These are phyloP conservation scores for Mallotus japonicus DNA, from an alignment of 441 rosid species.

Conservation along the genomic window DNA sequence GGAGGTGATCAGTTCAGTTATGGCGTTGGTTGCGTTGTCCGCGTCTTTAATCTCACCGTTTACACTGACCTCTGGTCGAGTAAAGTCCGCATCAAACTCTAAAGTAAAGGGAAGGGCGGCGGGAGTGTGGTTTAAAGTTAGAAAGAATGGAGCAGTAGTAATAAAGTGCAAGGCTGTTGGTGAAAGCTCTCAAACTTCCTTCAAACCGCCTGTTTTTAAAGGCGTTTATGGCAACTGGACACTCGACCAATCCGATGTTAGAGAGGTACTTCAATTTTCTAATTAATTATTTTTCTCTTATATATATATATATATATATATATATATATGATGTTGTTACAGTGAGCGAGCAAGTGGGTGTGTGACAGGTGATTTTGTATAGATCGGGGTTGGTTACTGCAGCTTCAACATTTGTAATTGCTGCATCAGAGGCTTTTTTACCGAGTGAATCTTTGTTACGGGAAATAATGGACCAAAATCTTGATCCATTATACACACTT, in stretches of 20 bases:
- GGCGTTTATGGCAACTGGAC: conserved; percentile 88
- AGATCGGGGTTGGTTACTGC: conserved; percentile 81
- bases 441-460: conserved; percentile 45
- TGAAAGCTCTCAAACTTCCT: conserved; percentile 48
- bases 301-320: too few relatives aligned
- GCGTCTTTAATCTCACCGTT: conserved; percentile 31
- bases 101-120: background rate
- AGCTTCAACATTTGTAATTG: conserved; percentile 71
- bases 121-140: conserved; percentile 3
- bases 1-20: conserved; percentile 13
- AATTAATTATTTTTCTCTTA: background rate
- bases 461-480: conserved; percentile 55
- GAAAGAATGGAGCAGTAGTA: conserved; percentile 17
- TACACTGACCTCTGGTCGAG: background rate
- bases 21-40: conserved; percentile 48
- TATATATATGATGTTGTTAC: too few relatives aligned
- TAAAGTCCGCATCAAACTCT: background rate
- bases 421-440: conserved; percentile 71
- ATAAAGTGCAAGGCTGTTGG: conserved; percentile 48
- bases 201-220: conserved; percentile 51
- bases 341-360: background rate
- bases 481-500: conserved; percentile 55
- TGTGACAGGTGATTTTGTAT: conserved; percentile 72
- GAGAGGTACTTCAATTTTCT: conserved; percentile 48
- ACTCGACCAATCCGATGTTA: conserved; percentile 73